Evolutionary conservation across 768 basidiomycete species (phyloP), one percentile per base, ranked within the genome.

Genomic region (Calvatia gigantea): DNA sequence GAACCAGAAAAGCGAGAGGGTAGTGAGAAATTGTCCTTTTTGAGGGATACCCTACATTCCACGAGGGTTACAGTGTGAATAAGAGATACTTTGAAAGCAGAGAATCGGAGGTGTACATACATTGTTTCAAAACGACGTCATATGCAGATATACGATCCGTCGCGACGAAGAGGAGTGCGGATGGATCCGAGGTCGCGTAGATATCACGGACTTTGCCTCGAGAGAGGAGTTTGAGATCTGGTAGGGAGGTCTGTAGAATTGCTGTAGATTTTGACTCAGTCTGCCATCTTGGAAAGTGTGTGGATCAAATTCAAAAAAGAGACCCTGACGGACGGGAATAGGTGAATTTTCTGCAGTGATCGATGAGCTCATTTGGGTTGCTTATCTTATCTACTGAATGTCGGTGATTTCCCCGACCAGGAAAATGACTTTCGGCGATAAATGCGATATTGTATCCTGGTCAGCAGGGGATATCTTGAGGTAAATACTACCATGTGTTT

Each of bases 171-270:
- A 99, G 80, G 17, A 99, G 80, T 61, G 83, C 80, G 50, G 85
- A 79, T 19, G 81, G 77, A 5, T 83, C 84, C 4, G 87, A 85
- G 11, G 84, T 86, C 29, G 81, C 64, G 72, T 99, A 98, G 66
- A 99, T 87, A 70, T 98, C 96, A 54, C 97, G 85, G 19, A 99
- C 97, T 80, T 99, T 99, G 56, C 97, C 97, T 67, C 80, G 84
- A 1, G 93, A 94, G 29, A 98, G 56, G 2, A 98, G 74, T 23
- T 73, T 80, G 48, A 97, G 77, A 23, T 67, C 75, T 17, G 83
- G 81, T 3, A 90, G 72, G 15, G 43, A 44, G 14, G 42, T 54
- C 4, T 38, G 19, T 2, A 54, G 42, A 15, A 45, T 11, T 14
- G 52, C 32, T 11, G 7, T 51, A 28, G 37, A n/a, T n/a, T 15